Percentiles rank a stretch among this genome's conserved stretches.
These are phyloP conservation scores for Setomelanomma holmii DNA, from an alignment of 2,329 filamentous ascomycete genomes.

Conservation along the genomic window DNA sequence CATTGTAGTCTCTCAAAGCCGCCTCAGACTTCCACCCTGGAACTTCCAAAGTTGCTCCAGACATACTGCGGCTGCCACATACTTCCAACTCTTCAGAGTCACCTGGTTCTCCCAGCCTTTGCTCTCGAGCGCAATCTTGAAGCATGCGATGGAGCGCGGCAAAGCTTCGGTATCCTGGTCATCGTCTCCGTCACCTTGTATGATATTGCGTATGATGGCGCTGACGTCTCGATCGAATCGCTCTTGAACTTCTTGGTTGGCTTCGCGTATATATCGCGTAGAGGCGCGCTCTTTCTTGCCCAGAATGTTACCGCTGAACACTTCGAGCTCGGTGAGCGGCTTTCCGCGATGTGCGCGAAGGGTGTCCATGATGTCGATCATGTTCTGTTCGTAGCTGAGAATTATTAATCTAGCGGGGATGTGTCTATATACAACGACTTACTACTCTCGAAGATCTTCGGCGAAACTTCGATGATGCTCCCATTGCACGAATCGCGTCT, in stretches of 20 bases:
- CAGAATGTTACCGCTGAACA: slow-evolving; percentile 65
- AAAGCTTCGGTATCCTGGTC: slow-evolving; percentile 49
- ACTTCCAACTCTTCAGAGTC: slow-evolving; percentile 59
- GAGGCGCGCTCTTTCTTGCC: slow-evolving; percentile 55
- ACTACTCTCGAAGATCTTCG: slow-evolving; percentile 51
- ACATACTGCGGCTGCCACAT: slow-evolving; percentile 59
- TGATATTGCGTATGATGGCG: slow-evolving; percentile 54
- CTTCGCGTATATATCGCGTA: slow-evolving; percentile 37
- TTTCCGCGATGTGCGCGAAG: slow-evolving; percentile 34
- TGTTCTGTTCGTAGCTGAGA: slow-evolving; percentile 60
- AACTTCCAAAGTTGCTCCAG: slow-evolving; percentile 57
- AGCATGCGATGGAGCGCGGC: slow-evolving; percentile 59
- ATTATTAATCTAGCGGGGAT: too few relatives aligned
- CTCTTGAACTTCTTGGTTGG: slow-evolving; percentile 46
- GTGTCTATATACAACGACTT: too few relatives aligned
- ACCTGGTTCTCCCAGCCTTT: slow-evolving; percentile 37
- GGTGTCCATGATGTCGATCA: slow-evolving; percentile 57
- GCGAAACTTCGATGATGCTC: slow-evolving; percentile 49
- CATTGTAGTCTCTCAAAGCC: slow-evolving; percentile 15
- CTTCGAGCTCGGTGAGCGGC: slow-evolving; percentile 47
- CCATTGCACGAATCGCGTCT: slow-evolving; percentile 51
- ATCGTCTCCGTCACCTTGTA: slow-evolving; percentile 42
- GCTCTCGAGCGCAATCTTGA: slow-evolving; percentile 51
- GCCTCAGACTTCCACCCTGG: slow-evolving; percentile 14
- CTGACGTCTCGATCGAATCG: slow-evolving; percentile 53